phyloP scores from a whole-genome alignment of 257 asterid genomes.

The Capsicum chinense region DNA sequence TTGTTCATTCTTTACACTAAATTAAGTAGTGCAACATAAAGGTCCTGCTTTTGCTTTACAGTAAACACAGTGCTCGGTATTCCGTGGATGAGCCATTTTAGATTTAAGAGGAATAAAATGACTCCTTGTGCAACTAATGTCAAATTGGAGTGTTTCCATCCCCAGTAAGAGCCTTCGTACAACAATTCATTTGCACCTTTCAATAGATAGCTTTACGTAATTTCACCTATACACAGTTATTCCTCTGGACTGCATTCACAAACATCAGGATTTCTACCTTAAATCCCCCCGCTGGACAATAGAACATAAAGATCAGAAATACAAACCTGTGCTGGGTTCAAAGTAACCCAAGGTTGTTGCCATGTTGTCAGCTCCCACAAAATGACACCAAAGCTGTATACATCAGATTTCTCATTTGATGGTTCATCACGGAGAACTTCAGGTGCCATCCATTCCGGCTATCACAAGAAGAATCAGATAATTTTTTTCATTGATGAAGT shows the following conservation, averaged over 20 bases:
- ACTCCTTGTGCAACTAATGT: neutral
- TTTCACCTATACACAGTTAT: neutral
- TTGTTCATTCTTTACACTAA: neutral
- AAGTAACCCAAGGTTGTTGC: constrained; percentile 89
- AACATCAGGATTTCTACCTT: neutral
- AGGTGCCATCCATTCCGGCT: constrained; percentile 99
- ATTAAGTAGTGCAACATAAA: neutral
- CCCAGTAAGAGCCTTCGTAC: neutral
- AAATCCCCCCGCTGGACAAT: neutral
- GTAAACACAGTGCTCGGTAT: neutral
- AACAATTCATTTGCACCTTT: neutral
- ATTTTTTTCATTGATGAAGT: neutral
- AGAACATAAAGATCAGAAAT: constrained; percentile 17
- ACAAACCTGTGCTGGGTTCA: constrained; percentile 97
- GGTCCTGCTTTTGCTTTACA: constrained; percentile 2
- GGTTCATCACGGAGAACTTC: constrained; percentile 98
- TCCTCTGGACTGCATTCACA: neutral
- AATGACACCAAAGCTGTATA: constrained; percentile 94
- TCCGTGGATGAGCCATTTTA: neutral
- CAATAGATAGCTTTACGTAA: constrained; percentile 16
- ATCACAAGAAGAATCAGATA: constrained; percentile 32
- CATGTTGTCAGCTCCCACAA: constrained; percentile 93
- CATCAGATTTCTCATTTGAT: constrained; percentile 94
- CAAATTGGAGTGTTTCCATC: neutral
- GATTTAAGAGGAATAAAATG: constrained; percentile 10